Evolutionary conservation across 306 rosid genomes (phyloP).

Genomic region (Lathyrus oleraceus): DNA sequence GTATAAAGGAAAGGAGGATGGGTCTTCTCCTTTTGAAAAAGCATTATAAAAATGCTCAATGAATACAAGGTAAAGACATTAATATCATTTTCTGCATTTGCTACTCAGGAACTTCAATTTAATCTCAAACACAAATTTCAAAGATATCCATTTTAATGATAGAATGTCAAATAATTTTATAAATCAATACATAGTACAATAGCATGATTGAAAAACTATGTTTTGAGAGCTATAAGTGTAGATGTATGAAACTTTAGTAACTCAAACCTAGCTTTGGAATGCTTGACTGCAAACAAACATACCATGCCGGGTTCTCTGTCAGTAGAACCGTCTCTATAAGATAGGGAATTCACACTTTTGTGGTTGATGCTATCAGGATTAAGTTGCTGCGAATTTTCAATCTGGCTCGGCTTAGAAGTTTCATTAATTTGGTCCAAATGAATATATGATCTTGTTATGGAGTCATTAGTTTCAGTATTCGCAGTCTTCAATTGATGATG

Average conservation of each 20-base stretch:
- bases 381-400: slow-evolving; percentile 49
- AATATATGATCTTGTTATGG: slow-evolving; percentile 38
- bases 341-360: slow-evolving; percentile 41
- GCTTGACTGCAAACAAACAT: slow-evolving; percentile 32
- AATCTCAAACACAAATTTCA: slow-evolving; percentile 12
- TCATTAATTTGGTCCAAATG: slow-evolving; percentile 43
- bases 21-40: slow-evolving; percentile 23
- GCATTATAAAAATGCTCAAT: slow-evolving; percentile 31
- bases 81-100: slow-evolving; percentile 2
- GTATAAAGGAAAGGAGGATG: slow-evolving; percentile 13
- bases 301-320: slow-evolving; percentile 55
- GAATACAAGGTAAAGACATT: slow-evolving; percentile 22
- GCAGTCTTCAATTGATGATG: slow-evolving; percentile 42
- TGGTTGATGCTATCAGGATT: slow-evolving; percentile 41
- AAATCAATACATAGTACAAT: slow-evolving; percentile 12
- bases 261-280: slow-evolving; percentile 26
- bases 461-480: slow-evolving; percentile 43
- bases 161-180: slow-evolving; percentile 11
- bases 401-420: slow-evolving; percentile 40
- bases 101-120: slow-evolving; percentile 6
- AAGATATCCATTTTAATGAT: slow-evolving; percentile 7
- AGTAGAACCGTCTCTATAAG: slow-evolving; percentile 42
- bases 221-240: slow-evolving; percentile 20
- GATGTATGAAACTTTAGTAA: slow-evolving; percentile 25
- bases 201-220: slow-evolving; percentile 4